Base-by-base conservation (phyloP, 768 basidiomycete genomes). In the Rhizopogon vulgaris region DNA sequence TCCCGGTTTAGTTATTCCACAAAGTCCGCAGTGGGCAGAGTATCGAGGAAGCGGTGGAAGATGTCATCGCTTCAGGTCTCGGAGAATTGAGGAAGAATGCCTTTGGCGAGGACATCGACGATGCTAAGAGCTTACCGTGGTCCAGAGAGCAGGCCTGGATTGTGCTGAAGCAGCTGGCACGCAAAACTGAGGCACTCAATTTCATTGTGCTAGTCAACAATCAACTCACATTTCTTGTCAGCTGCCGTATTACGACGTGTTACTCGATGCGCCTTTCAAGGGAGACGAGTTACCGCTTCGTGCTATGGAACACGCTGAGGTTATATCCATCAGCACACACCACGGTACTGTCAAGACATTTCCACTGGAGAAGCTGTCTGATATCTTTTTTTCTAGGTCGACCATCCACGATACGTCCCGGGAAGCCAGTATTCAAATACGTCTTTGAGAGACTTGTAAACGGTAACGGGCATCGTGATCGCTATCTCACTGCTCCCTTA, bases 71-170 rank as follows among this genome's bases (percentile, higher is more conserved):
- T 18, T 79, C 90, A 14, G 85, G 85, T 32, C 82, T 93, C 9
- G 77, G 82, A 32, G 94, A 96, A 65, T 71, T 98, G 46, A 75
- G 89, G 42, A 97, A 97, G 76, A 86, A 80, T 42, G 90, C 90
- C 0, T 99, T 97, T 63, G 95, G 94, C 0, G 94, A 96, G 57
- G 94, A 96, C 62, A 68, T 75, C 1, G 92, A 95, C 50, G 94
- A 96, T 60, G 87, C 87, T 3, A 94, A 92, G 68, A 73, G 63
- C 41, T 68, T 95, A 37, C 74, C 82, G 0, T 99, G 96, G 96
- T 77, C 84, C 4, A 75, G 85, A 41, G 86, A 91, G 54, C 93
- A 98, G 63, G 93, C 82, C 0, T 97, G 94, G 92, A 77, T 74
- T 17, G 72, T 98, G 14, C 73, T 97, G 49, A 86, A 84, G 59